Evolutionary conservation across 169 alveolate species (phyloP).

Genomic region (Eimeria maxima): DNA sequence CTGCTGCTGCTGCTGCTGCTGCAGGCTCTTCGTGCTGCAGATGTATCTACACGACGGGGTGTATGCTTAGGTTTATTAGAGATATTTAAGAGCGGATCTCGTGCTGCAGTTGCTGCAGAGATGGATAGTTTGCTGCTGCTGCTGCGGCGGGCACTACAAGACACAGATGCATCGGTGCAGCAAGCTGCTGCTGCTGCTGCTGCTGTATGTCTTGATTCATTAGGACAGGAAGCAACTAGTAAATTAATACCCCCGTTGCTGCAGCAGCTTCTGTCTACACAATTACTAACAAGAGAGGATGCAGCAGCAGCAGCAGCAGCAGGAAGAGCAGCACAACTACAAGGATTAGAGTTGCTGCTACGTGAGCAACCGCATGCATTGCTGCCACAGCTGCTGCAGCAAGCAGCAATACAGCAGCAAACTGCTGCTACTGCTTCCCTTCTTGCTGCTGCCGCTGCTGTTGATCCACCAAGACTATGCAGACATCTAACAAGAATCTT

Average conservation of each 20-base stretch:
- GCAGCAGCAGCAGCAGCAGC: conserved; percentile 37
- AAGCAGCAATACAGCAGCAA: conserved; percentile 34
- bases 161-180: not conserved
- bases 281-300: not conserved
- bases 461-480: not conserved
- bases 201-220: not conserved
- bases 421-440: conserved; percentile 14
- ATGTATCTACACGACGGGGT: conserved; percentile 78
- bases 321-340: conserved; percentile 33
- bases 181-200: conserved; percentile 51
- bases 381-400: conserved; percentile 39
- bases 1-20: conserved; percentile 38
- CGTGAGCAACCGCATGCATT: conserved; percentile 78
- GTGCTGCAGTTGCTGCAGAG: conserved; percentile 78
- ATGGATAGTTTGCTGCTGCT: not conserved
- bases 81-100: conserved; percentile 80
- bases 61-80: conserved; percentile 86
- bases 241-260: conserved; percentile 75
- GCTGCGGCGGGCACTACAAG: not conserved
- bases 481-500: not conserved
- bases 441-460: conserved; percentile 60
- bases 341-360: conserved; percentile 66
- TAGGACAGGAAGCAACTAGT: conserved; percentile 21
- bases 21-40: conserved; percentile 19
- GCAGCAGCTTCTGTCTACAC: conserved; percentile 69